Evolutionary conservation across 805 yeast genomes (phyloP), one percentile per base, ranked within the genome.

Genomic region (Saturnispora saitoi): DNA sequence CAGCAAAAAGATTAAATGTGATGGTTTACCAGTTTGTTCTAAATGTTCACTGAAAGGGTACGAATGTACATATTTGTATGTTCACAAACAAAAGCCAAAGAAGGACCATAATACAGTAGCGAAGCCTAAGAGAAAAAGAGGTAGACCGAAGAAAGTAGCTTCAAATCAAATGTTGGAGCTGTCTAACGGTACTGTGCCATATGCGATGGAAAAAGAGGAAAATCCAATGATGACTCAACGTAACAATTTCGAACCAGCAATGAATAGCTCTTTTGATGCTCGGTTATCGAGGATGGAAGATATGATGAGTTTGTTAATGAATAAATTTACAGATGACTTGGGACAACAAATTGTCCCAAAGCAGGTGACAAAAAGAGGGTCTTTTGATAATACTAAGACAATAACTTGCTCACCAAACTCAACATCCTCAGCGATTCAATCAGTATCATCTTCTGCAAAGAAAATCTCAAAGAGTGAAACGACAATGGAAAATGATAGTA

Each of bases 1-100:
- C 15, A 58, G 57, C 47, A 65, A 75, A 38, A 77, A 77, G 55
- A 70, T 74, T 50, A 75, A 73, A 53, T 77, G 82, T 55, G 75
- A 77, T 56, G 77, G 80, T 0, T 59, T 57, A 3, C 51, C 52
- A 11, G 71, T 71, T 4, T 77, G 82, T 52, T 54, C 63, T 7
- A 65, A 66, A 36, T 75, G 82, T 54, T 49, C 55, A 9, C 60
- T 55, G 22, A 67, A 66, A 43, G 60, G 60, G 24, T 51, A 58
- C 4, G 45, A 45, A 3, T 76, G 81, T 54, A 54, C 68, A 0
- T 68, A 68, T 45, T 57, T 57, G 37, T 61, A 66, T 48, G 58
- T 67, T n/a, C 58, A 62, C 29, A 67, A 65, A 54, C 58, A 58
- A 43, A 51, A 68, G 42, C 14, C 31, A n/a, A 45, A 43, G 40